Conservation (phyloP, 2,329 filamentous ascomycete species). For the Monilinia laxa region DNA sequence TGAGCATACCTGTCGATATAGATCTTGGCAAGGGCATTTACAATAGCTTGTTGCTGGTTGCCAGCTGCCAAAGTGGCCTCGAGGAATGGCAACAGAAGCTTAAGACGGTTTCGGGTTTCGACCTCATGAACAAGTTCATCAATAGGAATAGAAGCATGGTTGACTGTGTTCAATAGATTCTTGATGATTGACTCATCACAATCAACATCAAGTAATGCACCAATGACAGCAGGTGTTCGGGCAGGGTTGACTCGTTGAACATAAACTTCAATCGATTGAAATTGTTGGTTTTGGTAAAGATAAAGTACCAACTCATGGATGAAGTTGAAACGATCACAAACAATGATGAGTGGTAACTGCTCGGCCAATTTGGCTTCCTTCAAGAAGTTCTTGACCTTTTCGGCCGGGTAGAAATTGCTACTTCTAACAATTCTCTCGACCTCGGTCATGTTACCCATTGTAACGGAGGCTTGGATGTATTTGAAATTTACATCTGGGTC, state of each 20-base stretch:
- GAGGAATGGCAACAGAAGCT: constrained; percentile 92
- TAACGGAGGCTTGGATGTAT: constrained; percentile 96
- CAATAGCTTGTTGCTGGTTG: constrained; percentile 94
- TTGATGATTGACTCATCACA: constrained; percentile 98
- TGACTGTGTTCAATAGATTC: constrained; percentile 80
- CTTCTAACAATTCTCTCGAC: constrained; percentile 97
- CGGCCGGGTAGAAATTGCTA: constrained; percentile 51
- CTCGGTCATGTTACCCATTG: constrained; percentile 89
- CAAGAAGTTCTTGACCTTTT: constrained; percentile 96
- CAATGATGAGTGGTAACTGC: constrained; percentile 93
- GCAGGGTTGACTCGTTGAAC: constrained; percentile 95
- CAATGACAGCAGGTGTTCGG: constrained; percentile 87
- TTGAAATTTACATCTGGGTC: constrained; percentile 98
- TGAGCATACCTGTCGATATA: constrained; percentile 75
- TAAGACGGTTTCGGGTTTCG: constrained; percentile 92
- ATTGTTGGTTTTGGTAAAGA: constrained; percentile 98
- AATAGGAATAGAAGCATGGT: constrained; percentile 82
- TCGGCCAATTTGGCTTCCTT: constrained; percentile 93
- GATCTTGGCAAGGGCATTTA: constrained; percentile 97
- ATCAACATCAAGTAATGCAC: constrained; percentile 91
- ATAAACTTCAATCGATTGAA: constrained; percentile 97
- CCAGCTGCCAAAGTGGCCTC: constrained; percentile 86
- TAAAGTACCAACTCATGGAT: constrained; percentile 95
- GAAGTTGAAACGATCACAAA: constrained; percentile 99
- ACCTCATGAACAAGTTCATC: constrained; percentile 93